Evolutionary conservation across 2,329 filamentous ascomycete species (phyloP), one percentile per base, ranked within the genome.

Genomic region (Dactylonectria macrodidyma): DNA sequence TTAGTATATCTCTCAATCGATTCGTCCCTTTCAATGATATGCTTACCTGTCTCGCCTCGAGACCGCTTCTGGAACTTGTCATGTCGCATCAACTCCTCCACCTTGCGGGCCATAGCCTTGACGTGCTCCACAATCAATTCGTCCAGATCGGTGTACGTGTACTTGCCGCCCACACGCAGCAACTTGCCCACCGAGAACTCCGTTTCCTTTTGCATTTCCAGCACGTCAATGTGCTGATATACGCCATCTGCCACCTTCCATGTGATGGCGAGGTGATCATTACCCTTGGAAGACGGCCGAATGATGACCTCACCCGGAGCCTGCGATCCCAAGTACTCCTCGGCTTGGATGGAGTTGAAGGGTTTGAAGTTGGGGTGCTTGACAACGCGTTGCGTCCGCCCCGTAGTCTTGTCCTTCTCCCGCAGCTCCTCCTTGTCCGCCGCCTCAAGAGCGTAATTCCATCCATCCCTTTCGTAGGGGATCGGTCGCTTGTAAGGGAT

Each of bases 191-290:
- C 92, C 0, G 95, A 95, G 80, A 98, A 98, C 79, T 98, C 95
- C 70, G 95, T 98, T 70, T 97, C 94, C 83, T 99, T 99, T 81
- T 97, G 94, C 77, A 99, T 87, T 83, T 99, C 96, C 46, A 99
- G 88, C 38, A 99, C 95, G 81, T 99, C 96, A 71, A 99, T 94
- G 81, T 99, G 96, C 82, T 99, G 95, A 80, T 95, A 99, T n/a
- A 98, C 91, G 67, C 93, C 92, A 79, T 98, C 95, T 1, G 94
- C 92, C 14, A 99, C 95, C 85, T 99, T 99, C 96, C 96, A 99
- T 0, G 96, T 99, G 54, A 99, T 91, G 8, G 95, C 95, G 62
- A 99, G 86, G 84, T 99, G 96, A 80, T 99, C 96, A 66, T 94
- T 93, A 51, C 96, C 96, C 81, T 97, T 97, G 33, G 95, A 97